Evolutionary conservation across 2,329 filamentous ascomycete genomes (phyloP).

Genomic region (Stemphylium vesicarium): DNA sequence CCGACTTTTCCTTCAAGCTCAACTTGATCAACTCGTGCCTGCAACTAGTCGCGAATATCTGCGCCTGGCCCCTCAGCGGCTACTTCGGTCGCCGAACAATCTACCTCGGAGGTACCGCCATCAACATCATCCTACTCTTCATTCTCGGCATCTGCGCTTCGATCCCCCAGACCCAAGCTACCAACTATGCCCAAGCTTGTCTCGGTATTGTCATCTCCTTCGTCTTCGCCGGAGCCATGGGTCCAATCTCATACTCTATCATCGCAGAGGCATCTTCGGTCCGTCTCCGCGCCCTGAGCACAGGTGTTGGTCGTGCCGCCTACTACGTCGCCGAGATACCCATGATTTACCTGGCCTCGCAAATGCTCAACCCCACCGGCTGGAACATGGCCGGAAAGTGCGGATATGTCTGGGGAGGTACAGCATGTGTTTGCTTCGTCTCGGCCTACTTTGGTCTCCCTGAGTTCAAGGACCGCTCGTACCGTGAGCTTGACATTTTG

Average conservation of each 20-base stretch:
- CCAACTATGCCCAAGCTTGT: slow-evolving; percentile 64
- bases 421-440: slow-evolving; percentile 61
- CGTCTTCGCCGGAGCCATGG: slow-evolving; percentile 66
- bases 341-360: slow-evolving; percentile 66
- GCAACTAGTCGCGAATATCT: slow-evolving; percentile 65
- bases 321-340: slow-evolving; percentile 71
- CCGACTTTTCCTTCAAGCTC: slow-evolving; percentile 64
- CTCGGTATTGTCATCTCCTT: slow-evolving; percentile 70
- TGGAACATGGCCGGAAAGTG: slow-evolving; percentile 47
- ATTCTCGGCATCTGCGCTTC: slow-evolving; percentile 66
- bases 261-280: slow-evolving; percentile 70
- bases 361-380: slow-evolving; percentile 57
- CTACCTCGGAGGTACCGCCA: slow-evolving; percentile 64
- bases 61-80: slow-evolving; percentile 70
- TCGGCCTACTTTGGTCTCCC: slow-evolving; percentile 60
- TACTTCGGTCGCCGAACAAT: slow-evolving; percentile 68
- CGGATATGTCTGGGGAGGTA: slow-evolving; percentile 42
- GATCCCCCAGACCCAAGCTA: slow-evolving; percentile 47
- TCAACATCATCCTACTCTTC: slow-evolving; percentile 62
- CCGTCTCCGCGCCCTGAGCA: slow-evolving; percentile 67
- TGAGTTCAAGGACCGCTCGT: slow-evolving; percentile 59
- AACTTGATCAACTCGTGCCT: slow-evolving; percentile 70
- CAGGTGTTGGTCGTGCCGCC: slow-evolving; percentile 65
- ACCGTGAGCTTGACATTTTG: slow-evolving; percentile 57
- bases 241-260: slow-evolving; percentile 70